phyloP scores from a whole-genome alignment of 441 rosid genomes.

The Erodium chrysanthum region DNA sequence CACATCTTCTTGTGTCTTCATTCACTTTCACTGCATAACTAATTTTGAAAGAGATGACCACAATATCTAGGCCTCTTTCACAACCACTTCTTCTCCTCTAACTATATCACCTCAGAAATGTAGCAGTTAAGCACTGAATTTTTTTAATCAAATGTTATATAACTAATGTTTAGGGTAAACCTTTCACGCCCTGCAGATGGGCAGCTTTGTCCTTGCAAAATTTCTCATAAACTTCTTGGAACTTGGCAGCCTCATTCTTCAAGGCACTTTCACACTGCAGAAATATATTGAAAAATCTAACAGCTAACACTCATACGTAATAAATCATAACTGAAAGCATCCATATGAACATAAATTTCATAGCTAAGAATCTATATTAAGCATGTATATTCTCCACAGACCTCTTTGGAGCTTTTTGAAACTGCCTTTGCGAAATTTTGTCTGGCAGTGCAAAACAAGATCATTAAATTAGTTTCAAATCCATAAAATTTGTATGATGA shows the following conservation, averaged over 20 bases:
- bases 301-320: conserved; percentile 13
- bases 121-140: not conserved
- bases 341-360: conserved; percentile 5
- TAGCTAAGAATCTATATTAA: conserved; percentile 9
- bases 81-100: not conserved
- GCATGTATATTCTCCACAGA: conserved; percentile 20
- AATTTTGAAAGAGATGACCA: not conserved
- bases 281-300: conserved; percentile 4
- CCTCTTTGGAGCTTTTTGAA: conserved; percentile 77
- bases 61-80: not conserved
- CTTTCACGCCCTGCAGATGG: conserved; percentile 51
- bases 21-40: not conserved
- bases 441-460: conserved; percentile 28
- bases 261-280: conserved; percentile 61
- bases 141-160: not conserved
- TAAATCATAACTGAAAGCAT: not conserved
- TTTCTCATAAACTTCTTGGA: conserved; percentile 51
- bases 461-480: conserved; percentile 5
- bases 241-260: conserved; percentile 54
- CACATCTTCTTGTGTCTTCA: not conserved
- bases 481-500: not conserved
- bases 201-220: conserved; percentile 54
- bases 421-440: conserved; percentile 61
- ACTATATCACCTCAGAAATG: not conserved
- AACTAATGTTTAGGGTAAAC: conserved; percentile 21